Evolutionary conservation across 345 rosid genomes (phyloP), one percentile per base, ranked within the genome.

Genomic region (Cardamine resedifolia): DNA sequence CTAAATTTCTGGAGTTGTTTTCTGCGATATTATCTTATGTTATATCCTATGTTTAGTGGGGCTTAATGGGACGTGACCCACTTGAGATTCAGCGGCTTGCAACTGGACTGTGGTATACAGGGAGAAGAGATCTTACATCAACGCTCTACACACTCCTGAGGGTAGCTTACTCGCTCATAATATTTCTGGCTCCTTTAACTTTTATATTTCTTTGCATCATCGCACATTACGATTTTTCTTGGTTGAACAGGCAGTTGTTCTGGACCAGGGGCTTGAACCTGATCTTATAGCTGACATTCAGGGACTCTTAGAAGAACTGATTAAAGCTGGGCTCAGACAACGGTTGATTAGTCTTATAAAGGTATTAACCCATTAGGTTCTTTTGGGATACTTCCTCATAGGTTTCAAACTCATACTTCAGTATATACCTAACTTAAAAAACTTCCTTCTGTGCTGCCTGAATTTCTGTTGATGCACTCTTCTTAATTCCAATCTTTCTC

Each of bases 51-150:
- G 74, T 36, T 16, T 77, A 95, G 97, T 87, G 91, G 85, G 91
- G 91, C 51, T 79, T 95, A 74, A 77, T 88, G 85, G 99, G 97
- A 75, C 85, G 99, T 52, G 93, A 81, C 56, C 89, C 83, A 3
- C 60, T 81, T 57, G 99, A 95, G 79, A 84, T 95, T 77, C 83
- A 87, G 44, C 96, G 97, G 41, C 91, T 95, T 80, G 89, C 99
- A 16, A 83, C 87, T 30, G 99, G 99, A 66, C 87, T 94, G 38
- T 91, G 98, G 98, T 94, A 94, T 74, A 85, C 96, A 7, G 96
- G 88, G 82, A 89, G 98, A 71, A 85, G 95, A 68, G 96, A 94
- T 81, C 74, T 86, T 72, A 66, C 89, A 79, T 89, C 90, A 68
- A 85, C 96, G 16, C 81, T 95, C 12, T 87, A 84, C 64, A 85